These are phyloP conservation scores for Penicillium expansum DNA, from an alignment of 2,329 filamentous ascomycete species.

Conservation along the genomic window DNA sequence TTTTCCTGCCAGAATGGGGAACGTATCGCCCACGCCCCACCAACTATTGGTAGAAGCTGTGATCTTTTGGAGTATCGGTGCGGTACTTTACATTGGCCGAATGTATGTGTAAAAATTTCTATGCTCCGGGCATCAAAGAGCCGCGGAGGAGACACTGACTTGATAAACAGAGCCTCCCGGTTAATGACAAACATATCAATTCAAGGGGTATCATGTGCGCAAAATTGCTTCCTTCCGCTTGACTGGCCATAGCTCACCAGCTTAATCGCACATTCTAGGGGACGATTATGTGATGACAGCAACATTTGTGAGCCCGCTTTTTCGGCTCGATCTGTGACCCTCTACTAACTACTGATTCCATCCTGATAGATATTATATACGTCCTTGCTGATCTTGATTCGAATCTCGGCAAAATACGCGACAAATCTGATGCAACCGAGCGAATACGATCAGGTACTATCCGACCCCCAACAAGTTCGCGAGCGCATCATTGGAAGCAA, in stretches of 20 bases:
- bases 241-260: background rate
- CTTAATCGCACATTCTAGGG: constrained; percentile 14
- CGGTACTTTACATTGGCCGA: constrained; percentile 30
- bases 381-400: constrained; percentile 35
- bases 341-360: background rate
- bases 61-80: constrained; percentile 31
- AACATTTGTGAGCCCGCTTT: constrained; percentile 33
- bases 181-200: background rate
- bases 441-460: constrained; percentile 32
- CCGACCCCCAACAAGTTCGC: constrained; percentile 40
- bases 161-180: background rate
- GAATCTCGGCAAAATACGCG: constrained; percentile 37
- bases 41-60: constrained; percentile 30
- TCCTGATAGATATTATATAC: constrained; percentile 34
- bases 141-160: background rate
- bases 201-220: background rate
- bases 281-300: constrained; percentile 41
- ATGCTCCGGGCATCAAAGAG: background rate
- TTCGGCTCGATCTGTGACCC: background rate
- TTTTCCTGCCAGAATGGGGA: constrained; percentile 23
- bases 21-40: constrained; percentile 30
- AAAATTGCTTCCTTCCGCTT: background rate
- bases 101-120: constrained; percentile 22
- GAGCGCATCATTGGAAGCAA: constrained; percentile 49
- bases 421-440: constrained; percentile 42